Conservation (phyloP, 2,329 filamentous ascomycete genomes). For the Lecanicillium sp. region DNA sequence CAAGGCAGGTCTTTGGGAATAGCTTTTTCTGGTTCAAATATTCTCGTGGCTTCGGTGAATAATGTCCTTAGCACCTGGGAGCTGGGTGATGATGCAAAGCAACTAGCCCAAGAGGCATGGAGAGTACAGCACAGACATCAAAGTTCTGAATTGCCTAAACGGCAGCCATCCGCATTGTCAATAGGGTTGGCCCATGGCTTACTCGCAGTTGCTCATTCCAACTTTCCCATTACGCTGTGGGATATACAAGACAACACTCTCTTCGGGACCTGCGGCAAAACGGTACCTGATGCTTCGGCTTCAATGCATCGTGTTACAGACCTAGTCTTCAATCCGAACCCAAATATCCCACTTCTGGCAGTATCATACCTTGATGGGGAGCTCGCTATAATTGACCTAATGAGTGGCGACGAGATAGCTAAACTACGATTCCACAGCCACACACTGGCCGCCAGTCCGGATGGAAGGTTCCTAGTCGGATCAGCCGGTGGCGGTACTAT, state of each 20-base stretch:
- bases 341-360: slow-evolving; percentile 19
- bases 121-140: slow-evolving; percentile 10
- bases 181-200: slow-evolving; percentile 16
- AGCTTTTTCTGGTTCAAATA: slow-evolving; percentile 17
- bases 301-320: slow-evolving; percentile 19
- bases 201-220: slow-evolving; percentile 23
- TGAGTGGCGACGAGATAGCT: slow-evolving; percentile 15
- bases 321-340: slow-evolving; percentile 27
- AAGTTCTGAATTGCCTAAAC: slow-evolving; percentile 11
- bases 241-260: slow-evolving; percentile 22
- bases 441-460: slow-evolving; percentile 20
- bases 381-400: slow-evolving; percentile 22
- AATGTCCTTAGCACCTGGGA: slow-evolving; percentile 21
- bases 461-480: slow-evolving; percentile 21
- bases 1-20: slow-evolving; percentile 16
- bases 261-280: slow-evolving; percentile 26
- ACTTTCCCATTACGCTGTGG: slow-evolving; percentile 25
- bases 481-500: slow-evolving; percentile 17
- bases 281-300: slow-evolving; percentile 19
- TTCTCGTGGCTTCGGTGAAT: slow-evolving; percentile 18
- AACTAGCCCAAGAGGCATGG: slow-evolving; percentile 15
- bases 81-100: slow-evolving; percentile 12
- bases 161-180: slow-evolving; percentile 19
- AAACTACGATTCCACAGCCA: slow-evolving; percentile 20
- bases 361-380: slow-evolving; percentile 23